Evolutionary conservation across 2,329 filamentous ascomycete species (phyloP), one percentile per base, ranked within the genome.

Genomic region (Fusarium citri): DNA sequence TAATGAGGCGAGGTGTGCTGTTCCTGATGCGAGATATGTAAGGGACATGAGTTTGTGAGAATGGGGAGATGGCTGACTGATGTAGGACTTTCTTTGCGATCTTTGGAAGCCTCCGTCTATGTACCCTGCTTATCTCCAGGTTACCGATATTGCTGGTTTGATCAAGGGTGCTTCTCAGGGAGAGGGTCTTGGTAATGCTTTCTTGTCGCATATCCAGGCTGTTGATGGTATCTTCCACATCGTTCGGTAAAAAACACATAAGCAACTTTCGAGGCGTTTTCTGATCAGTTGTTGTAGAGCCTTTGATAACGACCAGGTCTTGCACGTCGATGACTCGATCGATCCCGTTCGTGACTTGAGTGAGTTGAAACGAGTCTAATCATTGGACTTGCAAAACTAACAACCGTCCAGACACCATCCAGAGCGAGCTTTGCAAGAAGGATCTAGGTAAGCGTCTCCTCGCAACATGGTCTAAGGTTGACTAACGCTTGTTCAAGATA

Each of bases 141-240:
- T 83, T 10, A 83, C 82, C 25, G 82, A 83, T 58, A 83, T 83
- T 66, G 82, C 82, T 22, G 82, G 82, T 4, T 72, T 83, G 62
- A 83, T 83, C 73, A 82, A 79, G 74, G 82, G 82, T 59, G 82
- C 82, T 55, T 82, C 80, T 1, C 75, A 82, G 64, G 82, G 82
- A 64, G 80, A 80, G 56, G 82, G 82, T 49, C 79, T 83, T 25
- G 82, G 82, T 67, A 83, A 83, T 68, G 81, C 81, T 4, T 83
- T 83, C 68, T 63, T 83, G 16, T 82, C 80, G 16, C 81, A 83
- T 65, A 83, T 83, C 31, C 82, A 83, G 60, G 82, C 82, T 2
- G 82, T 83, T 5, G 82, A 83, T 42, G 82, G 82, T 68, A 82
- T 83, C 75, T 83, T 78, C 70, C 82, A 83, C 64, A 79, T 83